phyloP scores from a whole-genome alignment of 805 yeast species.

The Candida sonorensis region DNA sequence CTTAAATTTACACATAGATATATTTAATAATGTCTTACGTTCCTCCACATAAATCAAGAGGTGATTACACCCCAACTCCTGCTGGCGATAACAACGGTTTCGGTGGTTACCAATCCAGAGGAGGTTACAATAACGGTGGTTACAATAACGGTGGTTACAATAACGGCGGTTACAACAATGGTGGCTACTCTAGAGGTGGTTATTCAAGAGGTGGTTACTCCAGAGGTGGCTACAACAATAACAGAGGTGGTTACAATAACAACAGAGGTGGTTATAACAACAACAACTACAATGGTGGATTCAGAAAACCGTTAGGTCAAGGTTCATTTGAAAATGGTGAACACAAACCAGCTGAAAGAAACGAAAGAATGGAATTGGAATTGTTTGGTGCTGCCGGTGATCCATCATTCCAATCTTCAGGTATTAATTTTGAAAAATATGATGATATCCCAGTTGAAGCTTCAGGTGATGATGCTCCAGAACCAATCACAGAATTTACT shows the following conservation, averaged over 20 bases:
- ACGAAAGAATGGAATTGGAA: conserved; percentile 65
- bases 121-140: conserved; percentile 26
- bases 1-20: not conserved
- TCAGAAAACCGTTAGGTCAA: conserved; percentile 46
- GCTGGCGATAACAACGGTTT: conserved; percentile 17
- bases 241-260: conserved; percentile 26
- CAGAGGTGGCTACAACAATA: conserved; percentile 26
- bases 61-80: conserved; percentile 8
- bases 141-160: conserved; percentile 20
- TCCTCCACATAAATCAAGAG: conserved; percentile 42
- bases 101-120: conserved; percentile 21
- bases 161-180: conserved; percentile 22
- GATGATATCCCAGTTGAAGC: conserved; percentile 99
- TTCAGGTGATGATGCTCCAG: conserved; percentile 90
- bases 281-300: no score
- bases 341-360: conserved; percentile 75
- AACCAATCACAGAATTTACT: conserved; percentile 80
- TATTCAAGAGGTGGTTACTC: conserved; percentile 23
- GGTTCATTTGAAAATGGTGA: conserved; percentile 86
- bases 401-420: conserved; percentile 77
- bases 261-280: conserved; percentile 27
- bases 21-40: conserved; percentile 32
- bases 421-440: conserved; percentile 97
- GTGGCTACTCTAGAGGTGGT: conserved; percentile 22
- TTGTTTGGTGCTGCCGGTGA: conserved; percentile 79